Evolutionary conservation across 1,284 basidiomycete genomes (phyloP).

Genomic region (Limonomyces culmigenus): DNA sequence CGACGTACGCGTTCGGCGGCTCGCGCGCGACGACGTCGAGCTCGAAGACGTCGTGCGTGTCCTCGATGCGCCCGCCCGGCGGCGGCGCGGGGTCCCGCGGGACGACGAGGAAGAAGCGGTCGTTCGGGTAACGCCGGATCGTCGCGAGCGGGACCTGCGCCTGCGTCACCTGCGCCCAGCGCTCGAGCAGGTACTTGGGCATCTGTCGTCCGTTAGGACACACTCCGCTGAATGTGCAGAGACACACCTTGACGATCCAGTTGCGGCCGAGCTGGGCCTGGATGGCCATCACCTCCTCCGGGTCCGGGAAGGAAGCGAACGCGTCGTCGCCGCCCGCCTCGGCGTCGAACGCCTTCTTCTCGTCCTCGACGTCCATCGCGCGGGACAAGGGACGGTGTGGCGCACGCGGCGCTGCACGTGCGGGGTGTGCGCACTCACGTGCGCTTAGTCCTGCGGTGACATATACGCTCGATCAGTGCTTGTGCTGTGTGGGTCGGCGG

Average conservation of each 20-base stretch:
- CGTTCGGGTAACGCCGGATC: slow-evolving; percentile 50
- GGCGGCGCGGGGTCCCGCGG: slow-evolving; percentile 32
- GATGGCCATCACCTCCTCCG: slow-evolving; percentile 58
- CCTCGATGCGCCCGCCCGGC: slow-evolving; percentile 6
- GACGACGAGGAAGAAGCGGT: slow-evolving; percentile 47
- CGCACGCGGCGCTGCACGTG: too few species aligned
- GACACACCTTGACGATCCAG: slow-evolving; percentile 60
- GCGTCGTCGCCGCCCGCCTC: too few species aligned
- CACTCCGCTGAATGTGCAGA: neutral
- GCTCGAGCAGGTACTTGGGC: slow-evolving; percentile 53
- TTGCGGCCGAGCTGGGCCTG: slow-evolving; percentile 55
- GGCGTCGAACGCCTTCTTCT: slow-evolving; percentile 53
- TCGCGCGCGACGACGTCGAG: slow-evolving; percentile 62
- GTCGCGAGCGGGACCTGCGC: slow-evolving; percentile 57
- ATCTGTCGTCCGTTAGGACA: slow-evolving; percentile 24
- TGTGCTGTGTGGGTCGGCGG: too few species aligned
- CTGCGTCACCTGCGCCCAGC: slow-evolving; percentile 43
- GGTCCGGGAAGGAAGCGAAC: slow-evolving; percentile 56
- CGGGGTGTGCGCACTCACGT: too few species aligned
- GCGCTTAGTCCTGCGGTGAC: too few species aligned
- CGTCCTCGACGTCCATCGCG: slow-evolving; percentile 31
- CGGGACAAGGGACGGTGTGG: too few species aligned
- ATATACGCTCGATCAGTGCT: too few species aligned
- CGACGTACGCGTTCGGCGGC: slow-evolving; percentile 62
- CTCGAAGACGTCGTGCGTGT: slow-evolving; percentile 49